These are phyloP conservation scores for Curvularia verruculosa DNA, from an alignment of 2,329 filamentous ascomycete species.

Conservation along the genomic window DNA sequence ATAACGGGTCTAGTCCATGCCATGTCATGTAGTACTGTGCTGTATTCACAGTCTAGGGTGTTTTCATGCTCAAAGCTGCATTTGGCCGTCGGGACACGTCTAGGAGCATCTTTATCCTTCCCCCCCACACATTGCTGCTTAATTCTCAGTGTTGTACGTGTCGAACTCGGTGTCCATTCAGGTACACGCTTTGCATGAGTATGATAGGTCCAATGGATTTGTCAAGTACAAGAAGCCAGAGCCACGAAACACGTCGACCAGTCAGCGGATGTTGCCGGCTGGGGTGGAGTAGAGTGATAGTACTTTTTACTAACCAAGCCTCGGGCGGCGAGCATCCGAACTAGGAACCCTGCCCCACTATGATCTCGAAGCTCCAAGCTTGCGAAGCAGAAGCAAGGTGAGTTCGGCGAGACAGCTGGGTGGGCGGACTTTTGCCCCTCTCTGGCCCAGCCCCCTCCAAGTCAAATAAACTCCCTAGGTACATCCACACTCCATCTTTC, in stretches of 20 bases:
- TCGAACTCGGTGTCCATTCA: not conserved
- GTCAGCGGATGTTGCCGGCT: not conserved
- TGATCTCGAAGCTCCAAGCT: conserved; percentile 25
- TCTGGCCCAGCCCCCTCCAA: not conserved
- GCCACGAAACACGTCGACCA: not conserved
- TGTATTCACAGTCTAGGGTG: not conserved
- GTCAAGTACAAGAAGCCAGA: conserved; percentile 11
- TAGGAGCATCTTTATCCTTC: not conserved
- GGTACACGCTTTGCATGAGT: conserved; percentile 4
- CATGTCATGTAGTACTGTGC: no score
- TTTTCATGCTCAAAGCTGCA: not conserved
- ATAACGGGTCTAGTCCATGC: not conserved
- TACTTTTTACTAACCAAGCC: not conserved
- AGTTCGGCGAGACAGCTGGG: not conserved
- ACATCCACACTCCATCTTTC: not conserved
- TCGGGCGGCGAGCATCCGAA: not conserved
- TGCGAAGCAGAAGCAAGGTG: conserved; percentile 21
- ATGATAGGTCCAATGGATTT: conserved; percentile 25
- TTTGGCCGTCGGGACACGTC: not conserved
- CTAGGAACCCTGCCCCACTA: conserved; percentile 13
- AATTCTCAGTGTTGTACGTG: not conserved
- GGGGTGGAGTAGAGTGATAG: not conserved
- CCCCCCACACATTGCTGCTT: not conserved
- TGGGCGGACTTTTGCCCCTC: conserved; percentile 16
- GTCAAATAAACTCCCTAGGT: not conserved